phyloP scores from a whole-genome alignment of 345 rosid genomes.

The Aethionema arabicum region DNA sequence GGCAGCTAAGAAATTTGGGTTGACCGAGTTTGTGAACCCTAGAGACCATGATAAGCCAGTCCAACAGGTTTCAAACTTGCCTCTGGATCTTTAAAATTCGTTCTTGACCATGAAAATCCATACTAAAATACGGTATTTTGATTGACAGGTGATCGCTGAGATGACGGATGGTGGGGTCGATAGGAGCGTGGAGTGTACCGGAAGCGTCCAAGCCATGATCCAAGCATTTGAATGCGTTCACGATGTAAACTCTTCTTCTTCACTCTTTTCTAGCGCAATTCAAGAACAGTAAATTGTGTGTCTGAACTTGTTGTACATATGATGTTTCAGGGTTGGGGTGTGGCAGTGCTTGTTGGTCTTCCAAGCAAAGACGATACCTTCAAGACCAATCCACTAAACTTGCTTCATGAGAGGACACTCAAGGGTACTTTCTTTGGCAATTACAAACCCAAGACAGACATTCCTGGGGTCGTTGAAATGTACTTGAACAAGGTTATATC shows the following conservation, averaged over 20 bases:
- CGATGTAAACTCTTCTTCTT: constrained; percentile 46
- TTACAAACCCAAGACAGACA: constrained; percentile 62
- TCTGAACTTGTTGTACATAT: background rate
- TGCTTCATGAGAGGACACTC: constrained; percentile 64
- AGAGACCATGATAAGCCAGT: constrained; percentile 64
- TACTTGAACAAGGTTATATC: constrained; percentile 58
- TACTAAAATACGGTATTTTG: background rate
- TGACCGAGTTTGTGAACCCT: constrained; percentile 68
- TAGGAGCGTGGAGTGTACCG: constrained; percentile 76
- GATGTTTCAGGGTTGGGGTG: constrained; percentile 71
- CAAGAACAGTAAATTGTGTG: background rate
- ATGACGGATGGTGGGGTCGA: constrained; percentile 84
- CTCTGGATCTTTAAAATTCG: constrained; percentile 5
- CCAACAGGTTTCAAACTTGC: constrained; percentile 68
- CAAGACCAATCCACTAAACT: constrained; percentile 59
- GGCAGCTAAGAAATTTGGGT: constrained; percentile 67
- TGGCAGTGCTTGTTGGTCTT: constrained; percentile 67
- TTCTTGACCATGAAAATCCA: background rate
- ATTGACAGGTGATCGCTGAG: constrained; percentile 59
- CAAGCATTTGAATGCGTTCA: constrained; percentile 90
- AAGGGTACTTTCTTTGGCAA: constrained; percentile 72
- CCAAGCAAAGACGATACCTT: constrained; percentile 62
- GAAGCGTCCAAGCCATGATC: constrained; percentile 69
- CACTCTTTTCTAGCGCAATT: background rate
- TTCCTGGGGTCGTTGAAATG: constrained; percentile 60